A percentile compares a stretch with the other conserved stretches of the same genome.
Conservation (phyloP, 2,329 filamentous ascomycete species). For the Nothopassalora personata region DNA sequence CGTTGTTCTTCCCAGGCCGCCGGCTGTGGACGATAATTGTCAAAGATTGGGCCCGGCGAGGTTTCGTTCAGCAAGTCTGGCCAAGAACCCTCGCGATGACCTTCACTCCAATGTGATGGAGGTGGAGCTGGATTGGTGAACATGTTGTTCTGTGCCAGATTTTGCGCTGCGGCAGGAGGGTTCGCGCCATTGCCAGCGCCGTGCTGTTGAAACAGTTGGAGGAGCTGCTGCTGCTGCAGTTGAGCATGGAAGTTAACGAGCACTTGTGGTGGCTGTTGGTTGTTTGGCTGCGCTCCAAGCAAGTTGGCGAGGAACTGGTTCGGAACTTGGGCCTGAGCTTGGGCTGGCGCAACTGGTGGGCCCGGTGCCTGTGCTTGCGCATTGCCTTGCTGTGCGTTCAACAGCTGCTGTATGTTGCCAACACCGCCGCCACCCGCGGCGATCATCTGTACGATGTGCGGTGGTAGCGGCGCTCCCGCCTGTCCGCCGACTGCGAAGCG, state of each 20-base stretch:
- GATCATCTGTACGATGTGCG: conserved; percentile 11
- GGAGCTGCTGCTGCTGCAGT: background rate
- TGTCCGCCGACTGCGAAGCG: conserved; percentile 13
- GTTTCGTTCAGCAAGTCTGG: conserved; percentile 45
- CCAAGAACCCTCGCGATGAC: conserved; percentile 46
- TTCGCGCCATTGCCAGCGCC: background rate
- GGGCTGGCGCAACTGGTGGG: background rate
- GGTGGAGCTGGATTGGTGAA: background rate
- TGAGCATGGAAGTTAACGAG: background rate
- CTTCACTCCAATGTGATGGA: conserved; percentile 32
- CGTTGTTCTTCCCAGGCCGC: conserved; percentile 26
- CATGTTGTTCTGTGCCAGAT: background rate
- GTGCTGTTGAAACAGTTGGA: background rate
- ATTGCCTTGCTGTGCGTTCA: background rate
- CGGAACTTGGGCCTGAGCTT: background rate
- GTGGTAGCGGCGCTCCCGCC: conserved; percentile 7
- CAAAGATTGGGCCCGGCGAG: conserved; percentile 44
- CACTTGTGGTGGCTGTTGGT: background rate
- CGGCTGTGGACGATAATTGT: conserved; percentile 35
- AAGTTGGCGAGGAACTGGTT: background rate
- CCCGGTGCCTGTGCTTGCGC: background rate
- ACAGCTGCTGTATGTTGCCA: background rate
- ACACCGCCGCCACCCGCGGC: conserved; percentile 1
- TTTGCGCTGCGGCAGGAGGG: background rate
- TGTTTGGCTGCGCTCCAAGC: background rate